These are phyloP conservation scores for Chlorophyllum brunneum DNA, from an alignment of 768 basidiomycete genomes.

Conservation along the genomic window DNA sequence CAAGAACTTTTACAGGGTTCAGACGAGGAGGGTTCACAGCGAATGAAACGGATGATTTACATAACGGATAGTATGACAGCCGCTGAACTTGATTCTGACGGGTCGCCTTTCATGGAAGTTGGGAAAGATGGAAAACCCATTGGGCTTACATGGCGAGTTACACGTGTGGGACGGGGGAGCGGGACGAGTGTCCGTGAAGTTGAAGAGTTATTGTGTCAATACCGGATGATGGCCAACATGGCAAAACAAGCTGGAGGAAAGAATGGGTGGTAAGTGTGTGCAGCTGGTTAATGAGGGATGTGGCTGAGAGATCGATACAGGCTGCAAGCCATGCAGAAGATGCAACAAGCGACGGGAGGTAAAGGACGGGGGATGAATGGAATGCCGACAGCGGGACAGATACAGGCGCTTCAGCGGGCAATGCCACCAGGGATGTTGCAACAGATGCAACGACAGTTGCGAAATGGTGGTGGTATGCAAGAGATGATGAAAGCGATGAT, in stretches of 20 bases:
- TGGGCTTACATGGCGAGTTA: conserved; percentile 87
- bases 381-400: conserved; percentile 90
- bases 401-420: conserved; percentile 92
- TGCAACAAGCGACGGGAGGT: conserved; percentile 83
- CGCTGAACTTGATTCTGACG: conserved; percentile 91
- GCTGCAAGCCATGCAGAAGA: conserved; percentile 88
- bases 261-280: conserved; percentile 73
- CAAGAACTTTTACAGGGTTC: conserved; percentile 88
- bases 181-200: conserved; percentile 96
- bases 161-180: conserved; percentile 86
- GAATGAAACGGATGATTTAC: conserved; percentile 97
- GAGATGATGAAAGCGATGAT: conserved; percentile 99
- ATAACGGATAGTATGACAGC: conserved; percentile 99
- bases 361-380: conserved; percentile 84
- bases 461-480: conserved; percentile 85
- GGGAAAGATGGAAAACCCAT: conserved; percentile 80
- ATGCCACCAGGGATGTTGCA: conserved; percentile 96
- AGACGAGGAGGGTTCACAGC: conserved; percentile 86
- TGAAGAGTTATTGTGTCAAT: conserved; percentile 95
- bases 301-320: conserved; percentile 26
- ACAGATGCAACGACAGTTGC: conserved; percentile 83
- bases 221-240: conserved; percentile 99
- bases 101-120: conserved; percentile 81
- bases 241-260: conserved; percentile 97
- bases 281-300: background rate